Base-by-base conservation (phyloP, 2,329 filamentous ascomycete species). In the Trichoderma sp. region DNA sequence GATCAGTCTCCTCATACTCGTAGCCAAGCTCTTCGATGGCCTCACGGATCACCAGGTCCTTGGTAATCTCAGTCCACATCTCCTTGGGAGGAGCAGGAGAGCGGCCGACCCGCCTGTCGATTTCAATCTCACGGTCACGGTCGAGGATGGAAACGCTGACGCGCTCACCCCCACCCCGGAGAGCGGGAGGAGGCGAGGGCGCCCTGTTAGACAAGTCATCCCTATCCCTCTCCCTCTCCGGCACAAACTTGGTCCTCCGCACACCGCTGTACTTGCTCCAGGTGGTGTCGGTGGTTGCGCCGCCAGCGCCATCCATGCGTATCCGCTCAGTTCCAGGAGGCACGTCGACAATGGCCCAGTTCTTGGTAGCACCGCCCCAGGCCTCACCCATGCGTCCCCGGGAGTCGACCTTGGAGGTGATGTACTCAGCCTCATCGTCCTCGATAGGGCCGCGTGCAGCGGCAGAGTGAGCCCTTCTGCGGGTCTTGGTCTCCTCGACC, bases 1-100 rank as follows among this genome's bases (percentile, higher is more conserved):
- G 91, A 72, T 95, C 93, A 0, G 94, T 97, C 87, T 98, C 95
- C 82, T 98, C 95, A 81, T 92, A 98, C 76, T 94, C 92, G 84
- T 98, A 98, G 3, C 94, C 94, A 81, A 92, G 86, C 80, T 93
- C 88, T 79, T 97, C 93, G 78, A 98, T 94, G 21, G 97, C 97
- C 82, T 98, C 95, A 71, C 93, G 91, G 75, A 93, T 88, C 18
- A 98, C 94, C 45, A 98, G 85, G 79, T 98, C 95, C 85, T 97
- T 98, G 63, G 96, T 97, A 79, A 99, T 95, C 85, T 98, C 97
- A 0, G 97, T 99, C 96, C 96, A 98, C 87, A 97, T 94, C 76
- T 93, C 91, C 74, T 90, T 89, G 38, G 89, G 85, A 75, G 78
- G 82, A 67, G 77, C 83, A 77, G 81, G 83, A 41, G 78, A 77